A percentile compares a stretch with the other conserved stretches of the same genome.
Evolutionary conservation across 495 filamentous ascomycete species (phyloP).

Genomic region (Chaetomidium leptoderma): DNA sequence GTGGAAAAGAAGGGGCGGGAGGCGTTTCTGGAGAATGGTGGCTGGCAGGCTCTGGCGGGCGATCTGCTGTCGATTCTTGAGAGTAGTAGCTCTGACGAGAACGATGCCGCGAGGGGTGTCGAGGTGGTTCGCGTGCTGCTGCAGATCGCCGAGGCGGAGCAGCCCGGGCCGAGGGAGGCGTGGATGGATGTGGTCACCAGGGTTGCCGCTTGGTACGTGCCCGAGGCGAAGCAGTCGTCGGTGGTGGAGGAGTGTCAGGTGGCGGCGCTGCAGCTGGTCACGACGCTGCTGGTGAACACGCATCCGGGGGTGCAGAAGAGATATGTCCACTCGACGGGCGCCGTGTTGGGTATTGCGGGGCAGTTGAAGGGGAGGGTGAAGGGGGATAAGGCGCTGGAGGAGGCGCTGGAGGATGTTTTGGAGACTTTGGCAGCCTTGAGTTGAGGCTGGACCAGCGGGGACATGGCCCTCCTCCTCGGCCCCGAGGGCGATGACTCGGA

Average conservation of each 20-base stretch:
- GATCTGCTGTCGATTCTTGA: constrained; percentile 46
- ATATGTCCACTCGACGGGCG: constrained; percentile 41
- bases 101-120: constrained; percentile 41
- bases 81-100: constrained; percentile 19
- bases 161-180: constrained; percentile 37
- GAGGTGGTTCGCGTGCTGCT: constrained; percentile 52
- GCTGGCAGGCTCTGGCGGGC: constrained; percentile 45
- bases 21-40: constrained; percentile 34
- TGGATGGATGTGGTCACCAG: constrained; percentile 46
- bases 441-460: too few relatives aligned
- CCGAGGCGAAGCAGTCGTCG: constrained; percentile 16
- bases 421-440: constrained; percentile 21
- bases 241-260: constrained; percentile 45
- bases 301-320: constrained; percentile 41
- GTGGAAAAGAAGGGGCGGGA: constrained; percentile 40
- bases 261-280: constrained; percentile 48
- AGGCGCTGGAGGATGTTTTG: constrained; percentile 29
- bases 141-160: constrained; percentile 42
- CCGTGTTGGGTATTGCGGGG: constrained; percentile 39
- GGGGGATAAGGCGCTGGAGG: constrained; percentile 24
- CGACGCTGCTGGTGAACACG: constrained; percentile 44
- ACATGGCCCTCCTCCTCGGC: too few relatives aligned
- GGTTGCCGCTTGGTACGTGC: constrained; percentile 36
- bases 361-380: constrained; percentile 29
- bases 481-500: neutral